phyloP scores from a whole-genome alignment of 441 rosid species.

The Arabidopsis lyrata region DNA sequence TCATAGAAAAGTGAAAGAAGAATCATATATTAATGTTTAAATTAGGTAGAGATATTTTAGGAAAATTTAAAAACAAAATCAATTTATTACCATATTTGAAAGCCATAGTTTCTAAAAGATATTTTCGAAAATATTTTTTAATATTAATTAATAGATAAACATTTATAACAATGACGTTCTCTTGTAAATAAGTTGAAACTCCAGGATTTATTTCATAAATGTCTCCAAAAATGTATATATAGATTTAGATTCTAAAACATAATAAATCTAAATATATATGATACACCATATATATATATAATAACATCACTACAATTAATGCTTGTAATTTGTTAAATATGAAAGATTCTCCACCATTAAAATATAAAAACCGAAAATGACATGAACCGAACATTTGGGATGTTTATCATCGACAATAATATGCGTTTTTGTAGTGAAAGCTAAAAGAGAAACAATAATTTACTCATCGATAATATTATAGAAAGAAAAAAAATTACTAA shows the following conservation, averaged over 20 bases:
- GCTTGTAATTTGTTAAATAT: neutral
- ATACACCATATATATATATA: neutral
- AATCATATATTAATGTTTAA: too few species aligned
- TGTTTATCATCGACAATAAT: neutral
- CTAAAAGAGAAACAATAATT: neutral
- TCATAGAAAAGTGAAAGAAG: too few species aligned
- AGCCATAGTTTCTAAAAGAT: too few species aligned
- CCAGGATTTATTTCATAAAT: too few species aligned
- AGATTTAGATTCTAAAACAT: neutral
- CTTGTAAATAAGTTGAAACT: too few species aligned
- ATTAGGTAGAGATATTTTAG: too few species aligned
- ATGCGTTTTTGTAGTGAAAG: neutral
- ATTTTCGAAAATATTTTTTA: too few species aligned
- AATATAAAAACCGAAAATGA: neutral
- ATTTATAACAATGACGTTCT: too few species aligned
- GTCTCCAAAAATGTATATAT: too few species aligned
- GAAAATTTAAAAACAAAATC: too few species aligned
- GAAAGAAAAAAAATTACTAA: neutral
- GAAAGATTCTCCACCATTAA: neutral
- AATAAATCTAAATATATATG: neutral
- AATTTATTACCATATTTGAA: too few species aligned
- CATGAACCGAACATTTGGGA: slow-evolving; percentile 24
- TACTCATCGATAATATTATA: neutral
- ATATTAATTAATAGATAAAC: too few species aligned
- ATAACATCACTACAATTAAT: neutral